Conservation (phyloP, 306 rosid genomes). For the Prunus mume region DNA sequence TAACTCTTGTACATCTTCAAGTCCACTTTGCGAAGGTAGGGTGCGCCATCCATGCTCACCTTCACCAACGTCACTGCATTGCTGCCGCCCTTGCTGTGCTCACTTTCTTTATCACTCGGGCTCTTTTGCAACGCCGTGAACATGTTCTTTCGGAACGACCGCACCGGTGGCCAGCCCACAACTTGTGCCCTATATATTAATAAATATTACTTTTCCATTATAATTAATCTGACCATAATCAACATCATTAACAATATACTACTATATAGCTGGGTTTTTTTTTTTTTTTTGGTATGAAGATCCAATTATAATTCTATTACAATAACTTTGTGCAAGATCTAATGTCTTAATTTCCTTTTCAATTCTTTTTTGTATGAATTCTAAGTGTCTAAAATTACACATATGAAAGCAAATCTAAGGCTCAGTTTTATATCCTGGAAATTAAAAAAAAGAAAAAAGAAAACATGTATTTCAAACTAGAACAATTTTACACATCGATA, state of each 20-base stretch:
- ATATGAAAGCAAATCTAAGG: not conserved
- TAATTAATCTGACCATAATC: not conserved
- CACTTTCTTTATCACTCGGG: constrained; percentile 33
- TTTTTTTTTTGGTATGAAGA: no score
- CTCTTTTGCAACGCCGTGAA: constrained; percentile 47
- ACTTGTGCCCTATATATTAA: constrained; percentile 60
- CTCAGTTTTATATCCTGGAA: not conserved
- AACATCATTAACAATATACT: not conserved
- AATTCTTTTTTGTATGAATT: not conserved
- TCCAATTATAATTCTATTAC: not conserved
- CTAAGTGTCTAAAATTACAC: not conserved
- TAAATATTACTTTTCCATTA: not conserved
- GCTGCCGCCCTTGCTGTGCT: constrained; percentile 15
- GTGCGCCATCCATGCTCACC: constrained; percentile 98
- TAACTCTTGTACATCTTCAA: constrained; percentile 58
- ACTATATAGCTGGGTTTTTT: not conserved
- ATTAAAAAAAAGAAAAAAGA: not conserved
- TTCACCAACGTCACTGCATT: constrained; percentile 51
- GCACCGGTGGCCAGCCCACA: constrained; percentile 98
- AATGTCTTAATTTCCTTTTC: not conserved
- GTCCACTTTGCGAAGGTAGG: constrained; percentile 91
- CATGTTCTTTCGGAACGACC: constrained; percentile 73
- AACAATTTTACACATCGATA: not conserved
- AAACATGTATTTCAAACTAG: not conserved
- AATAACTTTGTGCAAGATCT: not conserved